Percentiles rank a stretch among this genome's conserved stretches.
Conservation (phyloP, 306 rosid species). For the Quercus bicolor region DNA sequence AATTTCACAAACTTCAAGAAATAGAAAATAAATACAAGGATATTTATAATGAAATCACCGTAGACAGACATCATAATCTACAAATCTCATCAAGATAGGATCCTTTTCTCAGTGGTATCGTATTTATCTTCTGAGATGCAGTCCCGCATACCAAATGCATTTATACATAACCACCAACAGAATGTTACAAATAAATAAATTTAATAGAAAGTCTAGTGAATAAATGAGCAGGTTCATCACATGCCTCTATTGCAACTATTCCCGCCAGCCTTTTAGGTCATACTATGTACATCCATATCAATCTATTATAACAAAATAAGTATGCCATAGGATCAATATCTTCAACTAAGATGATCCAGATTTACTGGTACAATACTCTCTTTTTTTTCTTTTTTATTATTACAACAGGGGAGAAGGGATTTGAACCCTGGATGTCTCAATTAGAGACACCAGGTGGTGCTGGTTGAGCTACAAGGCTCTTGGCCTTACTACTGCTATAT, state of each 20-base stretch:
- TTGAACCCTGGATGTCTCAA: too few relatives aligned
- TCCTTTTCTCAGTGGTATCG: not conserved
- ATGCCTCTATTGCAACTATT: not conserved
- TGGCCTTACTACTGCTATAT: not conserved
- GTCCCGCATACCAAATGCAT: not conserved
- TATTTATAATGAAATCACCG: not conserved
- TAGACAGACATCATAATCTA: not conserved
- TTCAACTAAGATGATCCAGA: not conserved
- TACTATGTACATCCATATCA: not conserved
- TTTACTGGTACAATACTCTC: not conserved
- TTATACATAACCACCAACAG: not conserved
- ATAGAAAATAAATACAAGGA: not conserved
- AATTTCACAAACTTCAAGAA: constrained; percentile 11
- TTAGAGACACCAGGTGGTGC: too few relatives aligned
- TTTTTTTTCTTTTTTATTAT: too few relatives aligned
- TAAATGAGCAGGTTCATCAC: not conserved
- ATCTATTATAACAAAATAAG: not conserved
- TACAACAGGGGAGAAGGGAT: too few relatives aligned
- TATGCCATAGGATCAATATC: not conserved
- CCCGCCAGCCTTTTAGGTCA: not conserved
- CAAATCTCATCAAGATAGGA: not conserved
- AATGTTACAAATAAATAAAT: not conserved
- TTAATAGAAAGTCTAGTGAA: not conserved
- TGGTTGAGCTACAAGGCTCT: too few relatives aligned
- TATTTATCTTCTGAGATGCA: not conserved